Evolutionary conservation across 2,329 filamentous ascomycete genomes (phyloP).

Genomic region (Pseudogymnoascus sp.): DNA sequence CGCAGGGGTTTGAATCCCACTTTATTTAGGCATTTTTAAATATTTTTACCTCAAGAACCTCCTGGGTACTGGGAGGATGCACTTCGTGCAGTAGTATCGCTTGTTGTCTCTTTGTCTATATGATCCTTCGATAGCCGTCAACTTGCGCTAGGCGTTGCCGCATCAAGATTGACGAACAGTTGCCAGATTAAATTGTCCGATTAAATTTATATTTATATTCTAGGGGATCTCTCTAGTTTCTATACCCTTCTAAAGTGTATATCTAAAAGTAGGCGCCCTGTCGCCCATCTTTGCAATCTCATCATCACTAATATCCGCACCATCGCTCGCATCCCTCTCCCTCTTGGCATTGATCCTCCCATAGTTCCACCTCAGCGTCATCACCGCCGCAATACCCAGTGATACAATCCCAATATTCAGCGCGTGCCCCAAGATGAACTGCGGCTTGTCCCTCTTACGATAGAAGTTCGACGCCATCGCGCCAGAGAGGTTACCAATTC

Average conservation of each 20-base stretch:
- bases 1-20: neutral
- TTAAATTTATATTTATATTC: neutral
- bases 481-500: conserved; percentile 49
- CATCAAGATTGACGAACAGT: neutral
- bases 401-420: conserved; percentile 43
- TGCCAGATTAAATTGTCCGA: neutral
- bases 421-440: conserved; percentile 42
- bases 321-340: conserved; percentile 27
- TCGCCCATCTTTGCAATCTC: conserved; percentile 43
- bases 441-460: conserved; percentile 40
- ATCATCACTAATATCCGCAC: conserved; percentile 32
- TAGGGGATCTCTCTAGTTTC: neutral
- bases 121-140: neutral
- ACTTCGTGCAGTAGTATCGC: neutral
- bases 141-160: neutral
- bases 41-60: neutral
- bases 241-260: conserved; percentile 19
- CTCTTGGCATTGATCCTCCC: conserved; percentile 39
- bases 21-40: neutral
- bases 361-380: conserved; percentile 37
- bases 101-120: neutral
- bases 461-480: conserved; percentile 70
- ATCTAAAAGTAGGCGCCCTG: conserved; percentile 41
- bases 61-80: neutral
- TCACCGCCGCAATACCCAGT: conserved; percentile 34